A percentile compares a stretch with the other conserved stretches of the same genome.
phyloP scores from a whole-genome alignment of 148 eudicot species.

The Rhododendron henanense region DNA sequence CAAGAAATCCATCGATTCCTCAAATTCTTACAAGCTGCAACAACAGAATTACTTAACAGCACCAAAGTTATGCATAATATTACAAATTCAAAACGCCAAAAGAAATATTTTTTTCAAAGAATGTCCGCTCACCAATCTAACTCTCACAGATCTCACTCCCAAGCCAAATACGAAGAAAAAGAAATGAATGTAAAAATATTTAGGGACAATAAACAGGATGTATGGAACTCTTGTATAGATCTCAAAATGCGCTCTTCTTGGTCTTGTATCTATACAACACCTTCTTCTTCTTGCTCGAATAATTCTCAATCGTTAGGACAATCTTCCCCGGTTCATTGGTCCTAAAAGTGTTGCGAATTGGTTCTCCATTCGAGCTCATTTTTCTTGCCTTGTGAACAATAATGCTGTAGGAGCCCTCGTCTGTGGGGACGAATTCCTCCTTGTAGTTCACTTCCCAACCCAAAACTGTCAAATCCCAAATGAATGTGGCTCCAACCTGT shows the following conservation, averaged over 20 bases:
- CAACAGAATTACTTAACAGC: neutral
- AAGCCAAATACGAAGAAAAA: neutral
- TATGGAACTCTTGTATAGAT: neutral
- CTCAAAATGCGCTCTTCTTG: constrained; percentile 22
- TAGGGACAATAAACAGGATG: neutral
- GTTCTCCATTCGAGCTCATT: constrained; percentile 27
- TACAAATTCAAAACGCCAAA: neutral
- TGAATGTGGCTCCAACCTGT: constrained; percentile 42
- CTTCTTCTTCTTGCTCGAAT: constrained; percentile 43
- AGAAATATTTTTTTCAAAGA: neutral
- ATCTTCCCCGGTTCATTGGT: constrained; percentile 57
- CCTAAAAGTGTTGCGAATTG: constrained; percentile 48
- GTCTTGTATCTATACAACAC: constrained; percentile 45
- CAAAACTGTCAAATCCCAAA: constrained; percentile 49
- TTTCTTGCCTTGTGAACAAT: constrained; percentile 48
- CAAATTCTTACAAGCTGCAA: neutral
- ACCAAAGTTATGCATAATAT: neutral
- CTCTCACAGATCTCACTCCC: neutral
- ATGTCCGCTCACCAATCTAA: neutral
- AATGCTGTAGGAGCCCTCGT: constrained; percentile 50
- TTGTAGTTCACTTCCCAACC: constrained; percentile 69
- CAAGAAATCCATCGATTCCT: neutral
- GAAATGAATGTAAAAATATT: neutral
- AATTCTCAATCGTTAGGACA: constrained; percentile 48
- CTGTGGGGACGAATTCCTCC: constrained; percentile 61